Evolutionary conservation across 768 basidiomycete species (phyloP), one percentile per base, ranked within the genome.

Genomic region (Boletus patriciae): DNA sequence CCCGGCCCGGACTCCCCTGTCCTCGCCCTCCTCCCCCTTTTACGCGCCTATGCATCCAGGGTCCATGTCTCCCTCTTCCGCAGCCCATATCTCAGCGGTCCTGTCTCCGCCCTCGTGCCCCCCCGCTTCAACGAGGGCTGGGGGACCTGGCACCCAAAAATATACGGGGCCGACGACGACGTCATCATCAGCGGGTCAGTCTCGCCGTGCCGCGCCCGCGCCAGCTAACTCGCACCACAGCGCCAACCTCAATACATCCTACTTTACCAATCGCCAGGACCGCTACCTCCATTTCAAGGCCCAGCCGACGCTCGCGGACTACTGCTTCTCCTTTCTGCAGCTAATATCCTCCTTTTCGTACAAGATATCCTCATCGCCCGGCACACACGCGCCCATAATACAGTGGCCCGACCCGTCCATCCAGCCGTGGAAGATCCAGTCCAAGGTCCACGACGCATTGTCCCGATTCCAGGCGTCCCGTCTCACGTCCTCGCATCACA

Each of bases 131-230:
- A 99, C 64, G 97, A 99, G 74, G 97, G 95, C 2, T 98, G 94
- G 91, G 96, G 95, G 0, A 93, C 95, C 2, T 98, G 95, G 95
- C 97, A 98, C 70, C 88, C 92, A 4, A 99, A 99, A 73, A 82
- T 94, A 54, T 99, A 99, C 66, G 94, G 93, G 19, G 87, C 83
- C 0, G 97, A 99, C 69, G 87, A 98, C 67, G 86, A 95, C 51
- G 81, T 99, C 42, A 85, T 99, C 70, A 85, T 99, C 58, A 92
- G 86, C 64, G 97, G 97, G 96, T 96, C 61, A 73, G 84, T 71
- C 55, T 48, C 8, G 0, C 18, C n/a, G 7, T 31, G n/a, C 38
- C 4, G 2, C 10, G n/a, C 38, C 23, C 52, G 38, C 16, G 46
- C 34, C 3, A 27, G 10, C 60, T 63, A 10, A 66, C 43, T 1